Evolutionary conservation across 371 early-diverging fungal species (phyloP).

Genomic region (Mortierella sp.): DNA sequence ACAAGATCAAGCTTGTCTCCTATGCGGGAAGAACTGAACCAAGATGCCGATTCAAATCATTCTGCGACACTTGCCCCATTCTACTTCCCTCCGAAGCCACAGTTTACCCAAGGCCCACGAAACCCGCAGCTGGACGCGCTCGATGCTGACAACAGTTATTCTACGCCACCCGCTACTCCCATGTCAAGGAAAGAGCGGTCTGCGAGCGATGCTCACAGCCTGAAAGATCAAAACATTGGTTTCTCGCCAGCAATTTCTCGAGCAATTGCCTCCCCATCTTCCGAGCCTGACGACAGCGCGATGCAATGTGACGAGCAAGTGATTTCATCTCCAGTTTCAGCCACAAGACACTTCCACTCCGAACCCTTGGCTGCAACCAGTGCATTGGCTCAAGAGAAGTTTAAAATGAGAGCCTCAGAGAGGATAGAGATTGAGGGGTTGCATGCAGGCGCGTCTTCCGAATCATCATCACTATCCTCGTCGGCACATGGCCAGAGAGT

Average conservation of each 20-base stretch:
- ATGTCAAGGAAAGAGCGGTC: slow-evolving; percentile 17
- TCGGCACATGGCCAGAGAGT: slow-evolving; percentile 7
- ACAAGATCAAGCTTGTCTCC: slow-evolving; percentile 38
- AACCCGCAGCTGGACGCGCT: neutral
- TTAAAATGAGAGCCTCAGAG: slow-evolving; percentile 19
- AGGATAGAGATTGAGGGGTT: slow-evolving; percentile 24
- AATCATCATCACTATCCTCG: slow-evolving; percentile 17
- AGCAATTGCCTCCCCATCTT: slow-evolving; percentile 12
- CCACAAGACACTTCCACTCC: slow-evolving; percentile 18
- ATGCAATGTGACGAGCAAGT: slow-evolving; percentile 44
- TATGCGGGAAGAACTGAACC: slow-evolving; percentile 24
- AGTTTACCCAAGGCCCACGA: slow-evolving; percentile 10
- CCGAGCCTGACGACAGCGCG: slow-evolving; percentile 16
- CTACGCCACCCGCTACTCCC: slow-evolving; percentile 31
- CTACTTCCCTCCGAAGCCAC: slow-evolving; percentile 40
- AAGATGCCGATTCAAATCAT: slow-evolving; percentile 2
- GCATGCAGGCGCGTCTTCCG: slow-evolving; percentile 18
- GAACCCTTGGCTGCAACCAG: slow-evolving; percentile 21
- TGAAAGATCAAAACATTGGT: neutral
- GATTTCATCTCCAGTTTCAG: neutral
- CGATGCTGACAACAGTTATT: slow-evolving; percentile 12
- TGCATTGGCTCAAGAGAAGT: neutral
- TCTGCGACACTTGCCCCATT: slow-evolving; percentile 39
- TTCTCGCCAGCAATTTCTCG: neutral
- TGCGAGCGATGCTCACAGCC: neutral